Evolutionary conservation across 495 filamentous ascomycete species (phyloP).

Genomic region (Staphylotrichum tortipilum): DNA sequence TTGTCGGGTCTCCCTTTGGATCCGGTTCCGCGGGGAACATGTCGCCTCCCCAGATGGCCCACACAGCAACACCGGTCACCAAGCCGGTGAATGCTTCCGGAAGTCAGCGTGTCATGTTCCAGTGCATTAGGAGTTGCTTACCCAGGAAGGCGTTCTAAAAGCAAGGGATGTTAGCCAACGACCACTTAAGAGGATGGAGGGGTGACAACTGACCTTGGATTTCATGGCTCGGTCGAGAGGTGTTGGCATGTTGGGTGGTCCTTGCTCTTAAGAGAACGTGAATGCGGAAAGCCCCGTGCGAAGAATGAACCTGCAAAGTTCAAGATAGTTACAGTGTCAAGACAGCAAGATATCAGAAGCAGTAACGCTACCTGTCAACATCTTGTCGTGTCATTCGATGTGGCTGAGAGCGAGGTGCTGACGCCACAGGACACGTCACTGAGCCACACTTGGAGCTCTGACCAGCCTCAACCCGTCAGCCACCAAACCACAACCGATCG

Average conservation of each 20-base stretch:
- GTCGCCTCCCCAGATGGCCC: constrained; percentile 74
- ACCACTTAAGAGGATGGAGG: too few relatives aligned
- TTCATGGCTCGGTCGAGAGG: constrained; percentile 68
- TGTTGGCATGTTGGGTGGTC: constrained; percentile 62
- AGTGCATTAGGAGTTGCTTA: constrained; percentile 20
- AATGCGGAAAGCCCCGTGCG: neutral
- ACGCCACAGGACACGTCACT: constrained; percentile 17
- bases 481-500: constrained; percentile 1
- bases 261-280: too few relatives aligned
- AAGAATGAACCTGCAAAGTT: too few relatives aligned
- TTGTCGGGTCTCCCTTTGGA: constrained; percentile 70
- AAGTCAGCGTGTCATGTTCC: neutral
- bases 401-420: neutral
- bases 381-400: neutral
- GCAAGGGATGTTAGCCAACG: neutral
- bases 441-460: constrained; percentile 16
- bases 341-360: neutral
- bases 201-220: constrained; percentile 63
- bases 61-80: constrained; percentile 72
- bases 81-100: constrained; percentile 64
- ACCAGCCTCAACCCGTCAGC: constrained; percentile 1
- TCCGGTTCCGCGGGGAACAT: constrained; percentile 65
- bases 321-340: too few relatives aligned
- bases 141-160: constrained; percentile 46
- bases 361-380: neutral